Percentiles rank a stretch among this genome's conserved stretches.
phyloP scores from a whole-genome alignment of 1,284 basidiomycete species.

The Fistulinella staudtii region DNA sequence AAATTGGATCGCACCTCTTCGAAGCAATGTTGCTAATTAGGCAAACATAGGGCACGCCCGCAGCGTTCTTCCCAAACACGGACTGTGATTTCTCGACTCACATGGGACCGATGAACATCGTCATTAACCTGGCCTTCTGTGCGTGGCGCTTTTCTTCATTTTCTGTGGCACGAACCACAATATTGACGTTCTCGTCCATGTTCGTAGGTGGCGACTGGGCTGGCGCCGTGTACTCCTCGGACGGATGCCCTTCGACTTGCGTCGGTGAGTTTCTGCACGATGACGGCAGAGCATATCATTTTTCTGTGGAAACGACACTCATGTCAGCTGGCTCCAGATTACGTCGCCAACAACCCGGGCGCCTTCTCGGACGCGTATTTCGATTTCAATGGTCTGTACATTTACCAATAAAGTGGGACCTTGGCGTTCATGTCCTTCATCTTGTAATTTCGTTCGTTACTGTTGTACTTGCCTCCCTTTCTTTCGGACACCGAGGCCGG shows the following conservation, averaged over 20 bases:
- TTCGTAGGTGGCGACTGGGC: conserved; percentile 41
- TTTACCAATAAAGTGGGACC: conserved; percentile 14
- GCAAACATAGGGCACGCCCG: conserved; percentile 22
- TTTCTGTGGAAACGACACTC: background rate
- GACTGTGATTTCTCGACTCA: conserved; percentile 20
- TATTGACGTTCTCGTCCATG: background rate
- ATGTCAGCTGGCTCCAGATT: conserved; percentile 6
- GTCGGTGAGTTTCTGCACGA: conserved; percentile 33
- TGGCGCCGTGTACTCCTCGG: conserved; percentile 28
- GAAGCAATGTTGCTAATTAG: too few species aligned
- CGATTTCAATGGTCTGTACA: conserved; percentile 25
- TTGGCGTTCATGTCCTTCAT: too few species aligned
- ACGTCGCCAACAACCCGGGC: conserved; percentile 13
- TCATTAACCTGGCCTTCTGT: conserved; percentile 28
- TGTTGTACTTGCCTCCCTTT: too few species aligned
- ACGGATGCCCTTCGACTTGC: conserved; percentile 33
- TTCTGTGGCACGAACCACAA: background rate
- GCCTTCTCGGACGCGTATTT: conserved; percentile 24
- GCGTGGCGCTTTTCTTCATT: conserved; percentile 6
- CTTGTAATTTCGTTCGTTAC: background rate
- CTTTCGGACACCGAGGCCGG: too few species aligned
- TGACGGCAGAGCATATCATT: too few species aligned
- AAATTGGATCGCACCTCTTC: conserved; percentile 2
- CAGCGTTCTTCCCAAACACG: conserved; percentile 20
- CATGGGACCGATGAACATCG: conserved; percentile 21